Conservation (phyloP, 192 early-diverging fungal genomes). For the Rhizoclosmatium sp. region DNA sequence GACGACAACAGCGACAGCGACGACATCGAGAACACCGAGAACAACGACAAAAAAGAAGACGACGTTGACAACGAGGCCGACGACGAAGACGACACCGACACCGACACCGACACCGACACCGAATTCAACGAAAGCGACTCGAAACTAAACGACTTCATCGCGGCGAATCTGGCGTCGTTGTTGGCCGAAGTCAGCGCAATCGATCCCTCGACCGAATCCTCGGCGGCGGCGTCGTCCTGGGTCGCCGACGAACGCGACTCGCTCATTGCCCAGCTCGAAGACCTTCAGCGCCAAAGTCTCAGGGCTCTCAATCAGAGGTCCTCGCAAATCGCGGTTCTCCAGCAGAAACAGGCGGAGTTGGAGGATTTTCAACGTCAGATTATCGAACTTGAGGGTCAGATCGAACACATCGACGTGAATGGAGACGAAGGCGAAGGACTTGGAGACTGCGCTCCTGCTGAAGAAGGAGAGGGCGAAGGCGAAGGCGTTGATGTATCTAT, state of each 20-base stretch:
- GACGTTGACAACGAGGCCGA: slow-evolving; percentile 35
- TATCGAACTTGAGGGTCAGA: neutral
- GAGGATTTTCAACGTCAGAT: slow-evolving; percentile 14
- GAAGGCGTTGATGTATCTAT: no score
- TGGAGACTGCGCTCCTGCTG: no score
- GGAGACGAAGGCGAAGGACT: neutral
- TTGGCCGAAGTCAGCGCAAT: slow-evolving; percentile 27
- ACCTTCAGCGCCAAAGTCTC: neutral
- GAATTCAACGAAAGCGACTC: neutral
- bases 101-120: slow-evolving; percentile 7
- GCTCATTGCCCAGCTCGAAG: slow-evolving; percentile 20
- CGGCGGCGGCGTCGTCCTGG: slow-evolving; percentile 1
- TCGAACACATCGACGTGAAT: neutral
- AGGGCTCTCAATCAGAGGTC: neutral
- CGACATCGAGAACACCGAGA: neutral
- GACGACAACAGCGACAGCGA: slow-evolving; percentile 5
- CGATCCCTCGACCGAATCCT: slow-evolving; percentile 21
- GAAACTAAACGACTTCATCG: slow-evolving; percentile 8
- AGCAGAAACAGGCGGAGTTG: slow-evolving; percentile 21
- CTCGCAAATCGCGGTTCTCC: slow-evolving; percentile 4
- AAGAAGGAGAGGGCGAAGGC: no score
- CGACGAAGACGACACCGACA: slow-evolving; percentile 40
- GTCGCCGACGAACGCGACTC: slow-evolving; percentile 1
- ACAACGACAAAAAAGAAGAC: slow-evolving; percentile 38
- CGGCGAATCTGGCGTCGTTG: neutral